These are phyloP conservation scores for Trametes cingulata DNA, from an alignment of 768 basidiomycete genomes.

Conservation along the genomic window DNA sequence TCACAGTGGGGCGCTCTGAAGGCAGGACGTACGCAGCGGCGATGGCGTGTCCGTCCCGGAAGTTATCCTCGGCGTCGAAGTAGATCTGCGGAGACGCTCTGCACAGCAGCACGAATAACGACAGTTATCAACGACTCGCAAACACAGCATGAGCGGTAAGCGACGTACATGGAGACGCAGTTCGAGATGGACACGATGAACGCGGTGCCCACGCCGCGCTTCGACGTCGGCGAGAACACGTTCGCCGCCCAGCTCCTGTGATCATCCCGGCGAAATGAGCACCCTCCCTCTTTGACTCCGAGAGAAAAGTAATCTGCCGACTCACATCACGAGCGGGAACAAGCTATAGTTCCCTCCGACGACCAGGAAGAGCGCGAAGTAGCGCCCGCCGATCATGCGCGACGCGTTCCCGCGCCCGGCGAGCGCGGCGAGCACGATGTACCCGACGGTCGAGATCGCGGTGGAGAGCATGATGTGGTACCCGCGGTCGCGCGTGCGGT, in stretches of 20 bases:
- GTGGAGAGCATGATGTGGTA: conserved; percentile 56
- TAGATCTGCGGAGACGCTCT: conserved; percentile 60
- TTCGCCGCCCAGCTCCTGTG: conserved; percentile 62
- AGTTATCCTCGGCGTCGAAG: conserved; percentile 51
- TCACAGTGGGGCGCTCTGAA: neutral
- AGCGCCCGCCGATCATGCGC: conserved; percentile 53
- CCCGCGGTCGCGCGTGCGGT: conserved; percentile 53
- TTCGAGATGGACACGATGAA: conserved; percentile 63
- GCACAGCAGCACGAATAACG: neutral
- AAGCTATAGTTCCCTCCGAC: conserved; percentile 55
- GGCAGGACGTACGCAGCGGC: conserved; percentile 44
- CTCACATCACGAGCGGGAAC: conserved; percentile 60
- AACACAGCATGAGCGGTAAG: neutral
- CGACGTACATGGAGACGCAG: conserved; percentile 53
- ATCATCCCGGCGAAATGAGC: neutral
- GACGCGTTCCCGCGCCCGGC: conserved; percentile 36
- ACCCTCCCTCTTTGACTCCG: neutral
- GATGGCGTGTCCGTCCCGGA: conserved; percentile 55
- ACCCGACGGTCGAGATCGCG: conserved; percentile 49
- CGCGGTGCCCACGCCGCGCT: conserved; percentile 59
- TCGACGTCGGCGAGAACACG: conserved; percentile 58
- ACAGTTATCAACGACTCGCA: too few relatives aligned
- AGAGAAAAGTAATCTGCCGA: too few relatives aligned
- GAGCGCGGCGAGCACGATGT: conserved; percentile 51
- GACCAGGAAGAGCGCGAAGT: conserved; percentile 59